A percentile compares a stretch with the other conserved stretches of the same genome.
Evolutionary conservation across 1,139 yeast genomes (phyloP).

Genomic region (Debaryomyces udenii): DNA sequence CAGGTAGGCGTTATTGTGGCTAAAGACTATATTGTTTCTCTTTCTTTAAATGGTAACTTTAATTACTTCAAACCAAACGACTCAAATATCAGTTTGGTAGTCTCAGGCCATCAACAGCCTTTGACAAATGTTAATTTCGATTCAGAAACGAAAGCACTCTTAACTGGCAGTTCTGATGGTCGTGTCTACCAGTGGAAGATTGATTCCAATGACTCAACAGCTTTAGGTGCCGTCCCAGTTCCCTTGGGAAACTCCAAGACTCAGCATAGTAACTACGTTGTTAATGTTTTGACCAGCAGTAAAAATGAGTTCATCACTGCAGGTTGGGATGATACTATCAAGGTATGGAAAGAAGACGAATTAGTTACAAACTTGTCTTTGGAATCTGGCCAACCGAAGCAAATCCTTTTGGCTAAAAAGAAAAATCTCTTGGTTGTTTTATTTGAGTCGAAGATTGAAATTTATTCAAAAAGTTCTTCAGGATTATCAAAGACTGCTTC

Average conservation of each 20-base stretch:
- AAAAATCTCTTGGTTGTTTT: conserved; percentile 39
- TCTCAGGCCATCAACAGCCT: conserved; percentile 82
- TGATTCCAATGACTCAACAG: conserved; percentile 24
- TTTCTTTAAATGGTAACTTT: conserved; percentile 74
- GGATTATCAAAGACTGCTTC: conserved; percentile 27
- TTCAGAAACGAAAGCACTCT: conserved; percentile 26
- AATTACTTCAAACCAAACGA: conserved; percentile 53
- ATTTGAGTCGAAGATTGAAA: conserved; percentile 48
- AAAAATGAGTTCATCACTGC: conserved; percentile 47
- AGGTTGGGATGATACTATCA: conserved; percentile 91
- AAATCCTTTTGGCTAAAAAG: conserved; percentile 33
- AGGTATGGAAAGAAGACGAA: conserved; percentile 39
- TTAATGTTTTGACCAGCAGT: conserved; percentile 36
- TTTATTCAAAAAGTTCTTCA: conserved; percentile 26
- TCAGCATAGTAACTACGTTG: conserved; percentile 62
- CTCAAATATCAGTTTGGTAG: conserved; percentile 43
- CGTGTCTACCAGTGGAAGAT: conserved; percentile 61
- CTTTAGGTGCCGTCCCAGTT: conserved; percentile 34
- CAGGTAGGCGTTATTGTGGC: conserved; percentile 81
- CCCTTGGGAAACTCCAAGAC: conserved; percentile 28
- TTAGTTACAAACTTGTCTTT: conserved; percentile 36
- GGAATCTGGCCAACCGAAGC: conserved; percentile 65
- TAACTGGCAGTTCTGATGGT: conserved; percentile 88
- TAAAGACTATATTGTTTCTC: conserved; percentile 59
- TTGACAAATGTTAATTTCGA: conserved; percentile 53